Conservation (phyloP, 2,329 filamentous ascomycete species). For the Pseudogymnoascus verrucosus region DNA sequence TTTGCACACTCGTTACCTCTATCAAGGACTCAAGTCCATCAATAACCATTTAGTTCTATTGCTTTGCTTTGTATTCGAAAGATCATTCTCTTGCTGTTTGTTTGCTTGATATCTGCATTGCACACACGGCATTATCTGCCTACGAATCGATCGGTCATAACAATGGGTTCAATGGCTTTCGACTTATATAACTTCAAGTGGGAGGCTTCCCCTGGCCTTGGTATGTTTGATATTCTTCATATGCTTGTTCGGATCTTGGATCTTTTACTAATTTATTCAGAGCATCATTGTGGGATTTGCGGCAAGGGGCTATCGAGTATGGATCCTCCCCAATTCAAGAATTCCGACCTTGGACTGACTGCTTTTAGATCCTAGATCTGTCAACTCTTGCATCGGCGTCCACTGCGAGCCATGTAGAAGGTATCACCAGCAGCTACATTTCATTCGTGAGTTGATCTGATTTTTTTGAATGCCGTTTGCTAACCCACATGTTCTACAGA, state of each 20-base stretch:
- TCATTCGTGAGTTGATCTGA: conserved; percentile 22
- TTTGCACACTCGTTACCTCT: background rate
- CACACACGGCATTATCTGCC: background rate
- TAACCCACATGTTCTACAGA: conserved; percentile 14
- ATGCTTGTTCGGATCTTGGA: background rate
- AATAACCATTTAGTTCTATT: background rate
- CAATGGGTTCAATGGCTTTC: conserved; percentile 18
- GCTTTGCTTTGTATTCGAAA: background rate
- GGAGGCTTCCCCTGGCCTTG: conserved; percentile 26
- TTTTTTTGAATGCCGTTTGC: background rate
- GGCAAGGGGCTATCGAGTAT: conserved; percentile 19
- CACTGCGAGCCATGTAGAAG: conserved; percentile 29
- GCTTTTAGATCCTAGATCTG: conserved; percentile 23
- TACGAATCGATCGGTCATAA: background rate
- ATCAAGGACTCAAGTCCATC: background rate
- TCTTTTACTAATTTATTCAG: conserved; percentile 18
- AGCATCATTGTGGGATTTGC: conserved; percentile 26
- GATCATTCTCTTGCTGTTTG: background rate
- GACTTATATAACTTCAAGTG: conserved; percentile 18
- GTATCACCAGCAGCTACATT: conserved; percentile 28
- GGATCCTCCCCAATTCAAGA: background rate
- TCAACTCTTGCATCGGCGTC: conserved; percentile 25
- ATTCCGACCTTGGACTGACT: conserved; percentile 8
- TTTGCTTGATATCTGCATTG: background rate
- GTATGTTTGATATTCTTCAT: conserved; percentile 14